Evolutionary conservation across 345 rosid genomes (phyloP).

Genomic region (Acer saccharum): DNA sequence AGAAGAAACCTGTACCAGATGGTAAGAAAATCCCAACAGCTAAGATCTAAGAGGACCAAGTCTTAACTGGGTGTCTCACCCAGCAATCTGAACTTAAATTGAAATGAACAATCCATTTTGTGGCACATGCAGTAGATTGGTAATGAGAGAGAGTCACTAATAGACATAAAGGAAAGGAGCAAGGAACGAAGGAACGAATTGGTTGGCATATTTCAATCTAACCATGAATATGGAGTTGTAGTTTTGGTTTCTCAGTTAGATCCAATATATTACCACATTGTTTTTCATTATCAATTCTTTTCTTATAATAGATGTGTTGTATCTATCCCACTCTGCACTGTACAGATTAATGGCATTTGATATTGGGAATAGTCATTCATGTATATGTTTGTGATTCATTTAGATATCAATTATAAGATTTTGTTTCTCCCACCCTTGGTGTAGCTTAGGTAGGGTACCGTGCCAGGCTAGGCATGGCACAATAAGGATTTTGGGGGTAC

Average conservation of each 20-base stretch:
- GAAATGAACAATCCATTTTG: constrained; percentile 1
- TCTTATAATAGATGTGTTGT: not conserved
- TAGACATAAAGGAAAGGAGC: not conserved
- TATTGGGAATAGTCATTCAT: not conserved
- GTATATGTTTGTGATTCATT: too few relatives aligned
- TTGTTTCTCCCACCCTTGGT: too few relatives aligned
- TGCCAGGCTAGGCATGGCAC: too few relatives aligned
- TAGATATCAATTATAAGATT: too few relatives aligned
- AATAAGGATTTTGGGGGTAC: too few relatives aligned
- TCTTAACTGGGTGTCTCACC: not conserved
- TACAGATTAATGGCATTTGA: constrained; percentile 4
- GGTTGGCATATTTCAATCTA: not conserved
- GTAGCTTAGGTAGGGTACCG: too few relatives aligned
- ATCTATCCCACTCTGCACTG: not conserved
- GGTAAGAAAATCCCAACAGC: not conserved
- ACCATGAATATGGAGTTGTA: not conserved
- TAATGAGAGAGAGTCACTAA: not conserved
- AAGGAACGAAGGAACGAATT: not conserved
- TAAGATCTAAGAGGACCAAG: not conserved
- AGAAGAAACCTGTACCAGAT: constrained; percentile 2
- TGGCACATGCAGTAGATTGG: not conserved
- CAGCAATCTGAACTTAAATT: not conserved
- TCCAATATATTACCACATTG: not conserved
- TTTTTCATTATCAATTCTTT: not conserved
- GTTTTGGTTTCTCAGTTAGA: not conserved